phyloP scores from a whole-genome alignment of 305 asterid species.

The Solanum hybrid region DNA sequence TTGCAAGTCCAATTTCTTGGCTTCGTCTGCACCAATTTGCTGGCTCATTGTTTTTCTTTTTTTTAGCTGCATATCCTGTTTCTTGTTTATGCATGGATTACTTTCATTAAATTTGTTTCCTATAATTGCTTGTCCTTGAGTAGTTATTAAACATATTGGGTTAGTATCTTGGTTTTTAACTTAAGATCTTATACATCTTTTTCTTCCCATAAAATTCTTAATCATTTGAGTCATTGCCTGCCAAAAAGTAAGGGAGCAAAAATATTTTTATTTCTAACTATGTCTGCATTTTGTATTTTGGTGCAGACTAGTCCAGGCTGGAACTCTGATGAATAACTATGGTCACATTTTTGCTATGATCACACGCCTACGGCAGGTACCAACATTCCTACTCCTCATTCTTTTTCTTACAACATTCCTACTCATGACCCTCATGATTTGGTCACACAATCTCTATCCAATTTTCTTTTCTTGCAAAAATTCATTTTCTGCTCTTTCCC shows the following conservation, averaged over 20 bases:
- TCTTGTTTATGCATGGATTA: too few species aligned
- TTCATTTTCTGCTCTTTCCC: neutral
- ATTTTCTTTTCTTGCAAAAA: neutral
- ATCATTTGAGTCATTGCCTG: neutral
- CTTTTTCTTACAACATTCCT: neutral
- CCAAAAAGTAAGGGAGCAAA: neutral
- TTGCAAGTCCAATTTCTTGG: neutral
- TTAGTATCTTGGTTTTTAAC: neutral
- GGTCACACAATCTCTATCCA: neutral
- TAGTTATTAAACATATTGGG: neutral
- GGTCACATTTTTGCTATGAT: conserved; percentile 83
- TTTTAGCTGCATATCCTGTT: neutral
- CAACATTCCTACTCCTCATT: neutral
- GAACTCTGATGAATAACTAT: conserved; percentile 65
- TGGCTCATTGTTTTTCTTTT: neutral
- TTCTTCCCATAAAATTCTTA: neutral
- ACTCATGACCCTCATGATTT: neutral
- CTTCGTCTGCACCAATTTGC: neutral
- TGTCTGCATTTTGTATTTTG: neutral
- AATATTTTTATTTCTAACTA: neutral
- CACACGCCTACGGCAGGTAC: conserved; percentile 77
- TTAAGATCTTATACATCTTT: neutral
- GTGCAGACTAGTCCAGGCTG: conserved; percentile 59
- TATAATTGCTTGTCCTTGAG: neutral
- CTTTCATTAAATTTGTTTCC: neutral